Conservation (phyloP, 2,329 filamentous ascomycete species). For the Alternaria brassicicola region DNA sequence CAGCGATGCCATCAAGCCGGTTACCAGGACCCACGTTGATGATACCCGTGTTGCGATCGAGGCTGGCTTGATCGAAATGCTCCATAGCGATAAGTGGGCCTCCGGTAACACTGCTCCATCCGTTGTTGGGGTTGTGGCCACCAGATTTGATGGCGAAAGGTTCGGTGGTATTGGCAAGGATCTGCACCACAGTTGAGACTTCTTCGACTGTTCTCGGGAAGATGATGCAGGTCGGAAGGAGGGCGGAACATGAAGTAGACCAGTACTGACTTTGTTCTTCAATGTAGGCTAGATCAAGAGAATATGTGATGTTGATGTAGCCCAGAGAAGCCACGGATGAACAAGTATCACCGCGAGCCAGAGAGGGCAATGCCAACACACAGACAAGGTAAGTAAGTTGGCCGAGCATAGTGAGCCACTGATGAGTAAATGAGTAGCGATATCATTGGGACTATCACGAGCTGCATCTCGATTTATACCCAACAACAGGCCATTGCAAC, state of each 20-base stretch:
- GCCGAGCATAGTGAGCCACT: constrained; percentile 1
- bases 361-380: constrained; percentile 6
- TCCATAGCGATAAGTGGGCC: constrained; percentile 53
- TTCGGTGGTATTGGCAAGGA: constrained; percentile 50
- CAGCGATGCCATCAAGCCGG: constrained; percentile 44
- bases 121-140: constrained; percentile 56
- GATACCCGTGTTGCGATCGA: constrained; percentile 32
- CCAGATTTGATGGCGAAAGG: constrained; percentile 51
- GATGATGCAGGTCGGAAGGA: constrained; percentile 42
- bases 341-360: constrained; percentile 26
- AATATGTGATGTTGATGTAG: constrained; percentile 30
- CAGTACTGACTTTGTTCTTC: constrained; percentile 41
- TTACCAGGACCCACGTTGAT: constrained; percentile 45
- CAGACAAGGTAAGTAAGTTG: not conserved
- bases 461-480: not conserved
- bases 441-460: not conserved
- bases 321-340: constrained; percentile 28
- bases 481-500: not conserved
- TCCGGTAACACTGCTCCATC: constrained; percentile 54
- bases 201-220: constrained; percentile 54
- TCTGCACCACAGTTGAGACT: constrained; percentile 59
- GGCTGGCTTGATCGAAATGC: constrained; percentile 35
- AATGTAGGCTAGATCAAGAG: constrained; percentile 30
- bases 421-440: not conserved
- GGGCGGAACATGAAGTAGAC: constrained; percentile 40